A percentile compares a stretch with the other conserved stretches of the same genome.
Conservation (phyloP, 805 yeast genomes). For the Candida insectalens region DNA sequence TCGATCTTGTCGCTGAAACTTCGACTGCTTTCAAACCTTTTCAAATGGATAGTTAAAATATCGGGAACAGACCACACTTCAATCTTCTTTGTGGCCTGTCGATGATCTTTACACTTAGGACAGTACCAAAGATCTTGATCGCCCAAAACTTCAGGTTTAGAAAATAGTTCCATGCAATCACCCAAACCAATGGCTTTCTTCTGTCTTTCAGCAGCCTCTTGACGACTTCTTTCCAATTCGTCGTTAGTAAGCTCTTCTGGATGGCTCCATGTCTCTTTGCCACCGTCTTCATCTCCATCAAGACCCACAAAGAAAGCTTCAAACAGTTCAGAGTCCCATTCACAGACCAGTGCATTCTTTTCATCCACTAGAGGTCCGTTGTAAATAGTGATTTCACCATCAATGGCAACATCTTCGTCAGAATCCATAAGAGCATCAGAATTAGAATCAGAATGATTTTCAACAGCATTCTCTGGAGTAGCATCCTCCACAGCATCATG, state of each 20-base stretch:
- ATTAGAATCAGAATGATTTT: background rate
- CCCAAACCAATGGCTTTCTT: constrained; percentile 44
- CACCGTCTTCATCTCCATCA: constrained; percentile 35
- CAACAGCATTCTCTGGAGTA: background rate
- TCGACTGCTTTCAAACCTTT: constrained; percentile 77
- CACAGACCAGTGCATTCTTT: constrained; percentile 45
- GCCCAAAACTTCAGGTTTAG: constrained; percentile 76
- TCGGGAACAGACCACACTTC: constrained; percentile 95
- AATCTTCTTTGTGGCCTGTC: constrained; percentile 83
- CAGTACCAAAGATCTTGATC: constrained; percentile 92
- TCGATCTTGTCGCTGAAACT: constrained; percentile 86
- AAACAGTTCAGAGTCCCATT: constrained; percentile 47
- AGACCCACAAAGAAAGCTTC: constrained; percentile 43
- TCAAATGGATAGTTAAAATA: constrained; percentile 78
- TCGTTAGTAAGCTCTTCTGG: constrained; percentile 42
- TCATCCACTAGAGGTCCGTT: constrained; percentile 16
- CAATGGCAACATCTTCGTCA: constrained; percentile 1
- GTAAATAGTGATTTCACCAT: constrained; percentile 8
- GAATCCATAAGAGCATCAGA: constrained; percentile 4
- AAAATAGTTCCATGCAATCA: constrained; percentile 68
- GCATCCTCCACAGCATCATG: background rate
- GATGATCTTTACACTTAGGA: constrained; percentile 78
- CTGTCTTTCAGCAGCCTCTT: constrained; percentile 17
- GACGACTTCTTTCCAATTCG: constrained; percentile 41
- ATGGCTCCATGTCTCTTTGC: constrained; percentile 45